These are phyloP conservation scores for Aspergillus tubingensis DNA, from an alignment of 2,329 filamentous ascomycete genomes.

Conservation along the genomic window DNA sequence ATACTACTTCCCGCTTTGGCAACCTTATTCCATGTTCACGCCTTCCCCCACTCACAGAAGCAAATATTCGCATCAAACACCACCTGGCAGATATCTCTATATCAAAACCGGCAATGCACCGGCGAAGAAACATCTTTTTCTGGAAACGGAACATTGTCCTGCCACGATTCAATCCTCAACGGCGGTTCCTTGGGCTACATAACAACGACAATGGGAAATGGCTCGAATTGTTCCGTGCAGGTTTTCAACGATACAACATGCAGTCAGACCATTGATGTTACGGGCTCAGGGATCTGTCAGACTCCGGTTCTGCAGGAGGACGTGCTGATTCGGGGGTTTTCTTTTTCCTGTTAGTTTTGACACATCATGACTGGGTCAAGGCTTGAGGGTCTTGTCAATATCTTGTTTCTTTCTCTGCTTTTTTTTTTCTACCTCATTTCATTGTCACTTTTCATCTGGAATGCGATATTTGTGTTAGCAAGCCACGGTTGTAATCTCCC, in stretches of 20 bases:
- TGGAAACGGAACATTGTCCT: constrained; percentile 8
- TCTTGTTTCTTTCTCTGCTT: neutral
- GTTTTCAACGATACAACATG: constrained; percentile 10
- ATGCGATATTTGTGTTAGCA: too few species aligned
- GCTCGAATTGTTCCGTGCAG: constrained; percentile 1
- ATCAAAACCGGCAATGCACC: constrained; percentile 17
- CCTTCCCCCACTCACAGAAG: neutral
- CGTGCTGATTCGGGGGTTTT: constrained; percentile 2
- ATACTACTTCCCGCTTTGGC: neutral
- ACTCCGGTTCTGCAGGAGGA: neutral
- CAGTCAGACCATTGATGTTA: neutral
- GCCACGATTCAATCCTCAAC: constrained; percentile 14
- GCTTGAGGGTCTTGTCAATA: neutral
- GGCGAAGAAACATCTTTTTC: constrained; percentile 14
- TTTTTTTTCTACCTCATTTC: neutral
- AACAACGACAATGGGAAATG: neutral
- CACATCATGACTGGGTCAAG: neutral
- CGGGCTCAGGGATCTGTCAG: neutral
- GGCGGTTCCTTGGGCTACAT: constrained; percentile 17
- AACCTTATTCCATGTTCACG: neutral
- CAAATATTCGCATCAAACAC: neutral
- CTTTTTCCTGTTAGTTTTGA: neutral
- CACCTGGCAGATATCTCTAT: constrained; percentile 16
- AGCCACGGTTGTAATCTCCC: too few species aligned
- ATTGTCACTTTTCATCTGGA: too few species aligned